Evolutionary conservation across 2,329 filamentous ascomycete species (phyloP).

Genomic region (Xylaria sp.): DNA sequence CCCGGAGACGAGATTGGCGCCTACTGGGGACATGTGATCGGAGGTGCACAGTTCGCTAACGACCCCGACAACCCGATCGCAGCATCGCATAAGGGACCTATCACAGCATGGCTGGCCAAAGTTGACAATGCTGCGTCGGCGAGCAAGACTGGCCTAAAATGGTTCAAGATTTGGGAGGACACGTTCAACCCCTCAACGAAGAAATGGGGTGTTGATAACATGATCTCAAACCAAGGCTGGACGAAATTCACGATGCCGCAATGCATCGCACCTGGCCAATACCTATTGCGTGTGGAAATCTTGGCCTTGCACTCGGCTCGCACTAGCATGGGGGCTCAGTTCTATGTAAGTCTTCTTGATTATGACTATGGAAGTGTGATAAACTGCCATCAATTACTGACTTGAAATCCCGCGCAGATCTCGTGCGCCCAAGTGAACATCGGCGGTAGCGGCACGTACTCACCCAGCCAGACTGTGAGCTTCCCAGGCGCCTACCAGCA

Average conservation of each 20-base stretch:
- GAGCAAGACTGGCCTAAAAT: constrained; percentile 55
- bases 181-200: constrained; percentile 56
- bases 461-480: constrained; percentile 53
- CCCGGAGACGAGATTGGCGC: constrained; percentile 64
- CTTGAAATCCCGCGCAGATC: constrained; percentile 39
- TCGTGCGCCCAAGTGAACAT: constrained; percentile 57
- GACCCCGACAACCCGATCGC: constrained; percentile 67
- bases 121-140: constrained; percentile 62
- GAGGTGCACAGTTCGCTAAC: constrained; percentile 61
- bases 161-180: constrained; percentile 68
- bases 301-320: constrained; percentile 64
- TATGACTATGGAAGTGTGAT: neutral
- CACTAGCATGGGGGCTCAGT: constrained; percentile 53
- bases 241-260: constrained; percentile 61
- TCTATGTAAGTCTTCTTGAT: constrained; percentile 49
- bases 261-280: constrained; percentile 64
- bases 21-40: constrained; percentile 65
- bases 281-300: constrained; percentile 65
- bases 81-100: constrained; percentile 64
- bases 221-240: constrained; percentile 58
- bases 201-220: constrained; percentile 61
- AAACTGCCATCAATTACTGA: constrained; percentile 21
- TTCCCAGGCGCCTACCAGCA: constrained; percentile 60
- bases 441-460: constrained; percentile 53
- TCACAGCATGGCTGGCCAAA: constrained; percentile 65